These are phyloP conservation scores for Cladosporium colombiae DNA, from an alignment of 2,329 filamentous ascomycete genomes.

Conservation along the genomic window DNA sequence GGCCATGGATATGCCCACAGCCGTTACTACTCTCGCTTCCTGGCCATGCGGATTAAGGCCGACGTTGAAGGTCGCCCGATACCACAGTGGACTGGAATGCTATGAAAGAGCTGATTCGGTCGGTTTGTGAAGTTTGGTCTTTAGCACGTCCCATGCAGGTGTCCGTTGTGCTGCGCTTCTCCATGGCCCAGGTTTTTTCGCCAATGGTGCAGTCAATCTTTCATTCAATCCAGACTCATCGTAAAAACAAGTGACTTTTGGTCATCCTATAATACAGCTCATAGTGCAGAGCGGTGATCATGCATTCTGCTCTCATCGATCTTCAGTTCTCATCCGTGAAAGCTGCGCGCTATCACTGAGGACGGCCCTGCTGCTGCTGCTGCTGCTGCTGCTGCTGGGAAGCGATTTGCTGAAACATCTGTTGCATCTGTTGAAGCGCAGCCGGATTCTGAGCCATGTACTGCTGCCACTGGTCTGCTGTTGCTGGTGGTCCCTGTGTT, in stretches of 20 bases:
- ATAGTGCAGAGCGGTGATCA: not conserved
- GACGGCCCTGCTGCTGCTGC: not conserved
- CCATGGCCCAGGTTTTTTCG: not conserved
- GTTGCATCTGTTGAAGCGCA: slow-evolving; percentile 1
- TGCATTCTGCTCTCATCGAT: not conserved
- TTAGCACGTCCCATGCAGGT: not conserved
- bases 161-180: not conserved
- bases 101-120: not conserved
- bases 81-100: slow-evolving; percentile 10
- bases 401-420: not conserved
- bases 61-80: slow-evolving; percentile 29
- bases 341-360: not conserved
- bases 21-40: slow-evolving; percentile 50
- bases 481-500: slow-evolving; percentile 24
- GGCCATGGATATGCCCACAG: slow-evolving; percentile 46
- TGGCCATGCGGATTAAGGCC: slow-evolving; percentile 50
- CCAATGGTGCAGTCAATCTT: not conserved
- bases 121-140: not conserved
- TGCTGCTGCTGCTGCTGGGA: slow-evolving; percentile 20
- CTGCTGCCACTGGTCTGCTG: slow-evolving; percentile 8
- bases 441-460: not conserved
- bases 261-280: not conserved
- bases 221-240: not conserved
- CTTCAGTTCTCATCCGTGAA: not conserved
- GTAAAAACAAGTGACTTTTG: not conserved